Base-by-base conservation (phyloP, 2,329 filamentous ascomycete genomes). In the Mycosphaerella sp. region DNA sequence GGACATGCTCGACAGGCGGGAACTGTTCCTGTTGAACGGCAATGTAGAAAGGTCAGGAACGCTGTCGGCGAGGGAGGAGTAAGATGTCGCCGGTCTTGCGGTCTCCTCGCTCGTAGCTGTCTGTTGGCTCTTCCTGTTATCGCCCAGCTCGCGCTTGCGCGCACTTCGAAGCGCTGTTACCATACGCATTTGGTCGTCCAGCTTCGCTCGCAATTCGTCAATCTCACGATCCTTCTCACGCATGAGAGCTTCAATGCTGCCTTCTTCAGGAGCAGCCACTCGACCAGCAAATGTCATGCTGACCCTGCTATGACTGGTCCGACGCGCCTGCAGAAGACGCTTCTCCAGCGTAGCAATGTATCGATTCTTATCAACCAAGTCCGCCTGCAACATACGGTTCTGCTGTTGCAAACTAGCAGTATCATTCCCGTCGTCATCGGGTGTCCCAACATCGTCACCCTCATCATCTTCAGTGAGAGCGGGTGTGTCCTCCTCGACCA, bases 171-270 rank as follows among this genome's bases (percentile, higher is more conserved):
- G 76, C 1, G 93, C 93, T 3, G 85, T 76, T 47, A 97, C 77
- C 89, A 97, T 98, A 9, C 86, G 81, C 66, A 96, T 91, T 68
- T 96, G 96, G 71, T 97, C 91, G 61, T 97, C 91, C 0, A 97
- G 75, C 55, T 89, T 82, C 18, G 88, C 85, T 8, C 89, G 82
- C n/a, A 98, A 79, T 60, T 95, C 91, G 6, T 86, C 83, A 64
- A 98, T 96, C 70, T 97, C 91, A 17, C 83, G 80, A 62, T 98
- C 93, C 68, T 94, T 96, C 60, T 97, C 93, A 55, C 83, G 85
- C 41, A 97, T 72, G 14, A 87, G 70, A 2, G 83, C 75, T 42
- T 85, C 79, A 40, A 89, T 75, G 57, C 87, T 86, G 56, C 87
- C 84, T 59, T 90, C 86, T 63, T 95, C 89, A 1, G 55, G 50